A percentile compares a stretch with the other conserved stretches of the same genome.
These are phyloP conservation scores for Eremothecium cymbalariae DNA, from an alignment of 1,139 yeast genomes.

Conservation along the genomic window DNA sequence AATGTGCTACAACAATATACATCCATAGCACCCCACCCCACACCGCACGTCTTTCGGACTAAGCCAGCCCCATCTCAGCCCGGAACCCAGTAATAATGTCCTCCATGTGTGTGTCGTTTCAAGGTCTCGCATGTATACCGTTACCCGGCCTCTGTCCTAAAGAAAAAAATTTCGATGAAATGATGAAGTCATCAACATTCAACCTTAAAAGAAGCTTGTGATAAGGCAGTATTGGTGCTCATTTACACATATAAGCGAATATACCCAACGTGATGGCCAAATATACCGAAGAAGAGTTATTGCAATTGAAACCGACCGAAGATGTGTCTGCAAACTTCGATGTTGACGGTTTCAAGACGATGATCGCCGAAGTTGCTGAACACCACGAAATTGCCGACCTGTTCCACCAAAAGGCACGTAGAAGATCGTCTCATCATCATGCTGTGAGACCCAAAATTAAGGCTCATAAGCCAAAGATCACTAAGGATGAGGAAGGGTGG, in stretches of 20 bases:
- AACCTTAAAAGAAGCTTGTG: too few relatives aligned
- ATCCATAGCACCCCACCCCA: too few relatives aligned
- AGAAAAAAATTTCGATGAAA: background rate
- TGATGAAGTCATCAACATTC: too few relatives aligned
- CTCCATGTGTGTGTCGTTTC: too few relatives aligned
- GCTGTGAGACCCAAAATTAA: constrained; percentile 46
- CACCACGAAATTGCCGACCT: constrained; percentile 35
- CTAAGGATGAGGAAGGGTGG: constrained; percentile 72
- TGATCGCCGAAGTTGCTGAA: constrained; percentile 57
- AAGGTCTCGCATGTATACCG: too few relatives aligned
- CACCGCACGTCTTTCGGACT: too few relatives aligned
- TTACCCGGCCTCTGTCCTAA: too few relatives aligned
- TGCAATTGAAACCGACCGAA: constrained; percentile 48
- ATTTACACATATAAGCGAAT: constrained; percentile 1
- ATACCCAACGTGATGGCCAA: constrained; percentile 37
- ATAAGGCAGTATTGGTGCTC: too few relatives aligned
- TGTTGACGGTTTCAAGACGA: constrained; percentile 53
- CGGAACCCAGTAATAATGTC: too few relatives aligned
- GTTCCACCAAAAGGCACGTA: constrained; percentile 39
- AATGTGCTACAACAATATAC: too few relatives aligned
- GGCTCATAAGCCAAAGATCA: constrained; percentile 48
- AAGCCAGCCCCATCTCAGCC: too few relatives aligned
- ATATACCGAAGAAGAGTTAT: constrained; percentile 65
- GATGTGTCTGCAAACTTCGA: constrained; percentile 54
- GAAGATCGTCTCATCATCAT: constrained; percentile 52